These are phyloP conservation scores for Melastoma malabathricum DNA, from an alignment of 345 rosid genomes.

Conservation along the genomic window DNA sequence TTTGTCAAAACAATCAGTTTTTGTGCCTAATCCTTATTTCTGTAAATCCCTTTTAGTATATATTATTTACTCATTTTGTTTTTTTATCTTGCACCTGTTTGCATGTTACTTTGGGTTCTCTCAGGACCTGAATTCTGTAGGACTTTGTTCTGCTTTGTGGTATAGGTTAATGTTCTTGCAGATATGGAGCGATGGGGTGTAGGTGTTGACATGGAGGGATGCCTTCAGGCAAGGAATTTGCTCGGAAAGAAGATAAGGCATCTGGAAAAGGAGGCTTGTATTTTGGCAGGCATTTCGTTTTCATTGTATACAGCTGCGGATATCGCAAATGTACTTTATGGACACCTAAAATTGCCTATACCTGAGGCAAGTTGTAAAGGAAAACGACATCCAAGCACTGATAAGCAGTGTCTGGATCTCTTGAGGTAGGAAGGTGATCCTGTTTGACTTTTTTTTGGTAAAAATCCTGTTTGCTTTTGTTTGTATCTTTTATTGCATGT, in stretches of 20 bases:
- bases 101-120: neutral
- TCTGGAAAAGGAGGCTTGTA: slow-evolving; percentile 77
- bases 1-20: no score
- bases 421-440: slow-evolving; percentile 40
- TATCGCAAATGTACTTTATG: slow-evolving; percentile 76
- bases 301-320: slow-evolving; percentile 74
- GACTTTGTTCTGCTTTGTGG: slow-evolving; percentile 6
- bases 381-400: slow-evolving; percentile 84
- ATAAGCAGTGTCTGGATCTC: slow-evolving; percentile 75
- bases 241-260: slow-evolving; percentile 57
- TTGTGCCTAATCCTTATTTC: no score
- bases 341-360: slow-evolving; percentile 68
- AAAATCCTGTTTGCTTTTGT: slow-evolving; percentile 2
- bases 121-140: no score
- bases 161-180: slow-evolving; percentile 78
- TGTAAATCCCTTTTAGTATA: no score
- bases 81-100: no score
- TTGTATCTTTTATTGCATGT: neutral
- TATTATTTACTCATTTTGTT: no score
- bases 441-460: no score
- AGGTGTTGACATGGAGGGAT: slow-evolving; percentile 85
- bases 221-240: slow-evolving; percentile 54
- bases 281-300: slow-evolving; percentile 73
- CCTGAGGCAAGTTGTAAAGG: slow-evolving; percentile 51
- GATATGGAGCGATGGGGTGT: slow-evolving; percentile 95